Base-by-base conservation (phyloP, 768 basidiomycete species). In the Lactarius psammicola region DNA sequence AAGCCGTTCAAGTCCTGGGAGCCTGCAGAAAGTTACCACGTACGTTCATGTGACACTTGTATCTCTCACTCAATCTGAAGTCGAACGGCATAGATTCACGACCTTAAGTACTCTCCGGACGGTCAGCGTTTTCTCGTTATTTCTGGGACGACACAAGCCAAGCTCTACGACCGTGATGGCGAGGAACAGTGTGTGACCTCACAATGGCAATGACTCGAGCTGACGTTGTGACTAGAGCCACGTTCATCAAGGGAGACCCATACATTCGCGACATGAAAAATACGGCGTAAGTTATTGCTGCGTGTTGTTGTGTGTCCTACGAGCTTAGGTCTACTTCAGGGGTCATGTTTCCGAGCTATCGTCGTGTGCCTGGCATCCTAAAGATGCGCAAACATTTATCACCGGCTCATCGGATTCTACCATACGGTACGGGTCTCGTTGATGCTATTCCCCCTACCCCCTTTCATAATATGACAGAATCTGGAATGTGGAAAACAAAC, bases 221-320 rank as follows among this genome's bases (percentile, higher is more conserved):
- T 81, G 75, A 85, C 80, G 79, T 82, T 78, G 82, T 80, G 72
- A 62, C 63, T 72, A 90, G 90, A 77, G 86, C 87, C 68, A 87
- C 87, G 65, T 89, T 84, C 75, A 81, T 94, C 74, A 98, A 98
- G 78, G 97, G 97, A 38, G 97, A 99, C 78, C 93, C 92, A 66
- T 99, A 98, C 75, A 92, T 99, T 70, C 89, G 97, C 63, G 97
- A 99, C 78, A 95, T 99, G 92, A 94, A 94, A 77, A 89, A 98
- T 74, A 99, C 97, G n/a, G 84, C 89, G 96, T 96, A 72, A 70
- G 94, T 57, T 10, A 67, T 63, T 18, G 26, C 64, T 33, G 10
- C 67, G 70, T 56, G 59, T 38, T 40, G 26, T 34, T 53, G 30
- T 56, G 10, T 28, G 23, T 31, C 40, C n/a, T 34, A 46, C 40